phyloP scores from a whole-genome alignment of 2,329 filamentous ascomycete species.

The Parastagonospora nodorum region DNA sequence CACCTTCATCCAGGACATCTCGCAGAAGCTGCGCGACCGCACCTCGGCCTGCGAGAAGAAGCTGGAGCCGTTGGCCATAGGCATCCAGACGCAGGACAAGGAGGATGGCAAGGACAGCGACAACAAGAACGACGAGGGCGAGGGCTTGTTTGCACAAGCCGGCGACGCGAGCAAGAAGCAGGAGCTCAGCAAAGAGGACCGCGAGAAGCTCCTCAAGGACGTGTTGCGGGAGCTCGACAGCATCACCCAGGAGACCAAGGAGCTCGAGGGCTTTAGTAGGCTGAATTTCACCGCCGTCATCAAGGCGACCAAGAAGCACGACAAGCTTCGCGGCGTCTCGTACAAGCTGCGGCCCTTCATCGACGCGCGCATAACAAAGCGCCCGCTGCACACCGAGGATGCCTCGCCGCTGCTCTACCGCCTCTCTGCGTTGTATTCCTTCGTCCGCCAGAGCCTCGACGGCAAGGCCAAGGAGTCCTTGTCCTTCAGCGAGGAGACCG shows the following conservation, averaged over 20 bases:
- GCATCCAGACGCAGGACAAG: slow-evolving; percentile 30
- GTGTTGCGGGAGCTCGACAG: slow-evolving; percentile 80
- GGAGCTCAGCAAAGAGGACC: slow-evolving; percentile 47
- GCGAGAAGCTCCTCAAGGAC: slow-evolving; percentile 64
- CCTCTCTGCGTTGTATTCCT: slow-evolving; percentile 94
- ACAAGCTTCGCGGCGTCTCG: slow-evolving; percentile 82
- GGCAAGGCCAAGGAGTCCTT: slow-evolving; percentile 54
- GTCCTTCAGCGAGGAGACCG: slow-evolving; percentile 50
- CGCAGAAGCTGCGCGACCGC: slow-evolving; percentile 79
- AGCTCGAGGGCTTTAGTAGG: slow-evolving; percentile 92
- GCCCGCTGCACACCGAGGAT: slow-evolving; percentile 94
- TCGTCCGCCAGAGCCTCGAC: slow-evolving; percentile 83
- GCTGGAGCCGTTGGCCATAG: slow-evolving; percentile 62
- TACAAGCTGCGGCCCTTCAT: slow-evolving; percentile 92
- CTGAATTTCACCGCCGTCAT: slow-evolving; percentile 98
- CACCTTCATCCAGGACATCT: slow-evolving; percentile 81
- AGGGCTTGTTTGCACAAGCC: slow-evolving; percentile 19
- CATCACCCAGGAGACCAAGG: slow-evolving; percentile 88
- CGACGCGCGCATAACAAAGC: slow-evolving; percentile 83
- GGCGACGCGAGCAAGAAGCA: slow-evolving; percentile 30
- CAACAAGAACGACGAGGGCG: slow-evolving; percentile 8
- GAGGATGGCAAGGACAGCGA: slow-evolving; percentile 13
- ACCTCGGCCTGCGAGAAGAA: slow-evolving; percentile 71
- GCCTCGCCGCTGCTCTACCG: slow-evolving; percentile 88
- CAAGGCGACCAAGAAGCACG: slow-evolving; percentile 99